Base-by-base conservation (phyloP, 768 basidiomycete genomes). In the Trametes punicea region DNA sequence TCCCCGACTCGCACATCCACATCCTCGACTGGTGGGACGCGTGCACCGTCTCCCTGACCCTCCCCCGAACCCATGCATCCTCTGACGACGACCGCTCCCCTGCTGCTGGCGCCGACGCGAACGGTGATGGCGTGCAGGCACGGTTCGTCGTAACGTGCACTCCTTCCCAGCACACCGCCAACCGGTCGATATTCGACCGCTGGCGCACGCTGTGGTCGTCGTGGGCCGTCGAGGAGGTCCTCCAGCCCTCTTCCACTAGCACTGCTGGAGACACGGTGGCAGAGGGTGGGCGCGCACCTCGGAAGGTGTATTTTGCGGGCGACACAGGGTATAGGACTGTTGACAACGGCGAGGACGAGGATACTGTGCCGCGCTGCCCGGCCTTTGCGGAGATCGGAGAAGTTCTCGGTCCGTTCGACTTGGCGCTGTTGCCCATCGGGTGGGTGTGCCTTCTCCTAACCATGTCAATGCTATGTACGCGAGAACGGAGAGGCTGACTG, bases 371-470 rank as follows among this genome's bases (percentile, higher is more conserved):
- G 0, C 69, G 75, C 10, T 90, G 88, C 65, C 89, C 88, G 5
- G 88, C 79, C 4, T 92, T 92, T 69, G 77, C 78, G 64, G 79
- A 86, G 67, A 84, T 92, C 47, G 89, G 88, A 2, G 73, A 79
- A 45, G 67, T 65, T 10, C 82, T 82, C 59, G 85, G 84, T 0
- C 78, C 76, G 0, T 84, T 90, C 61, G 86, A 89, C 64, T 69
- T 88, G 29, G 84, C 84, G 4, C 66, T 88, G 67, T 83, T 90
- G 55, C 87, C 88, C 0, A 87, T 87, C n/a, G 80, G 84, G 77
- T 79, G 71, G 65, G 65, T 69, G 11, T 20, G 4, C 29, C 23
- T 25, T 23, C 10, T 6, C 40, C 70, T 23, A 15, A n/a, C 42
- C 31, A 4, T n/a, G 21, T n/a, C n/a, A n/a, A n/a, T n/a, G n/a